A percentile compares a stretch with the other conserved stretches of the same genome.
These are phyloP conservation scores for Phyllosticta paracitricarpa DNA, from an alignment of 2,329 filamentous ascomycete species.

Conservation along the genomic window DNA sequence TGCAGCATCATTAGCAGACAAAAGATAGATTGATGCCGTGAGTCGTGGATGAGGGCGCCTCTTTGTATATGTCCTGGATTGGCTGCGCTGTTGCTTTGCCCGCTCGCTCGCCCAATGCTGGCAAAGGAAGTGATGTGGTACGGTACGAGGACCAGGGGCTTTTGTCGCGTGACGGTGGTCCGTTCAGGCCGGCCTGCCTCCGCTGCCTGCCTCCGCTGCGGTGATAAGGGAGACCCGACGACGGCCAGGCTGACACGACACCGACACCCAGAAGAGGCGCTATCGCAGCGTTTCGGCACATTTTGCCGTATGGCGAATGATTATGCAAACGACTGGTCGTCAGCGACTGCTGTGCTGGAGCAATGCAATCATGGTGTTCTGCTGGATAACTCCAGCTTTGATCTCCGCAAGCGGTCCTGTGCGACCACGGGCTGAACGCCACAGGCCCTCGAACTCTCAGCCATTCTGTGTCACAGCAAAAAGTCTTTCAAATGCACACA, in stretches of 20 bases:
- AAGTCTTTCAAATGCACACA: neutral
- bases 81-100: neutral
- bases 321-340: neutral
- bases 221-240: neutral
- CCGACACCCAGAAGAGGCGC: neutral
- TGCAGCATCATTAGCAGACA: neutral
- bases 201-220: too few species aligned
- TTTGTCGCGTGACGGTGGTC: neutral
- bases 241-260: neutral
- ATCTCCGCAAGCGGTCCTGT: neutral
- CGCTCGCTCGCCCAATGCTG: too few species aligned
- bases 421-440: neutral
- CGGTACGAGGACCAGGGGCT: neutral
- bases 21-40: neutral
- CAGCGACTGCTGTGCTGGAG: neutral
- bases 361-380: neutral
- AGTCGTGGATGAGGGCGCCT: neutral
- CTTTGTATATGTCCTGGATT: neutral
- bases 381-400: neutral
- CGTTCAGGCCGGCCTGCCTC: neutral
- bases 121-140: too few species aligned
- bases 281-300: neutral
- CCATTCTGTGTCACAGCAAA: neutral
- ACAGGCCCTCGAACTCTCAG: neutral
- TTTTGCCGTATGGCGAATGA: neutral